Evolutionary conservation across 2,329 filamentous ascomycete species (phyloP).

Genomic region (Colletotrichum sidae): DNA sequence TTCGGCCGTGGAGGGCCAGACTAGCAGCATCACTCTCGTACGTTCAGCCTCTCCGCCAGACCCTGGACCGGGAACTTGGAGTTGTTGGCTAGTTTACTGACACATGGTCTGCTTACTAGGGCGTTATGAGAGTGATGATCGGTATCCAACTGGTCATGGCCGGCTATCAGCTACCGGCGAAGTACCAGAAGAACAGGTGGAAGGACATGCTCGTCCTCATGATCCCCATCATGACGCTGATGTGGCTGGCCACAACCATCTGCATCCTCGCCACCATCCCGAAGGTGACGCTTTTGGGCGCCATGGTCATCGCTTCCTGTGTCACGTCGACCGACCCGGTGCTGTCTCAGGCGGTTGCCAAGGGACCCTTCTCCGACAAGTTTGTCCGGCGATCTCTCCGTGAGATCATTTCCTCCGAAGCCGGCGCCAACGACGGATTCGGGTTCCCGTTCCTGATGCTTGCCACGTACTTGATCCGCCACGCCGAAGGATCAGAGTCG

Average conservation of each 20-base stretch:
- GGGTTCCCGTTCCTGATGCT: slow-evolving; percentile 72
- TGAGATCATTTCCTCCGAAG: slow-evolving; percentile 72
- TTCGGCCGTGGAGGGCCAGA: slow-evolving; percentile 45
- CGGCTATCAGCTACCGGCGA: slow-evolving; percentile 70
- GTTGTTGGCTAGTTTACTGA: slow-evolving; percentile 5
- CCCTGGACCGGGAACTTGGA: neutral
- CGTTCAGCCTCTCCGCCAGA: slow-evolving; percentile 16
- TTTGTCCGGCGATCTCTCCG: slow-evolving; percentile 68
- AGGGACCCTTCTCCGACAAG: slow-evolving; percentile 72
- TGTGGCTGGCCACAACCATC: slow-evolving; percentile 69
- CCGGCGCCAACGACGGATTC: slow-evolving; percentile 72
- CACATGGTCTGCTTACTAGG: slow-evolving; percentile 40
- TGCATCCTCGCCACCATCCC: slow-evolving; percentile 68
- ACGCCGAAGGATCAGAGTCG: slow-evolving; percentile 54
- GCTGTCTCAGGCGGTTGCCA: slow-evolving; percentile 72
- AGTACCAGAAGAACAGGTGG: slow-evolving; percentile 61
- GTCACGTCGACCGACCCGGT: slow-evolving; percentile 73
- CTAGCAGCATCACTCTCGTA: slow-evolving; percentile 53
- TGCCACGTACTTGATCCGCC: slow-evolving; percentile 66
- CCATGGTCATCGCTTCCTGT: slow-evolving; percentile 69
- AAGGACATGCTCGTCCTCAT: slow-evolving; percentile 67
- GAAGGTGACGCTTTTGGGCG: slow-evolving; percentile 63
- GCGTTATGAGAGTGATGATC: slow-evolving; percentile 69
- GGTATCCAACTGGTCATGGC: slow-evolving; percentile 73
- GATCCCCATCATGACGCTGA: slow-evolving; percentile 70